Base-by-base conservation (phyloP, 164 flowering plant species). In the Magnolia sinica region DNA sequence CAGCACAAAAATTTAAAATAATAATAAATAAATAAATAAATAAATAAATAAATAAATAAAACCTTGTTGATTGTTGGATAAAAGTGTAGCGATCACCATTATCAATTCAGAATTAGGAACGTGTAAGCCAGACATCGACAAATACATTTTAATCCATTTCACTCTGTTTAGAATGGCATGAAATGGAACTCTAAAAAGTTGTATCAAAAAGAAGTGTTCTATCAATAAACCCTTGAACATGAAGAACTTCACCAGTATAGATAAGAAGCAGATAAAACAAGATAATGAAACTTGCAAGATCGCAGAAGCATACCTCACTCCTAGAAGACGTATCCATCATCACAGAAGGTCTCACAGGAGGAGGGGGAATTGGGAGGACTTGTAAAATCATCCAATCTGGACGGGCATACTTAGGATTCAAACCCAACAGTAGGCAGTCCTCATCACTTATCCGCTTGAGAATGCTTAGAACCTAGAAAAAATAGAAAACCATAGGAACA, bases 301-400 rank as follows among this genome's bases (percentile, higher is more conserved):
- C 4, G 16, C 63, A 71, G 66, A 65, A 22, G 55, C 91, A 85
- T 88, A 76, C 99, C 98, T 96, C 99, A 84, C 99, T 96, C 86
- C 99, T 82, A 4, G 98, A 84, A 10, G 99, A 92, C 23, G 99
- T 93, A 81, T 96, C 98, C 99, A 96, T 96, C 99, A 96, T 96
- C 71, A 96, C 99, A 83, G 99, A 96, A 51, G 99, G 99, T 74
- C 99, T 91, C 82, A 96, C 98, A 27, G 98, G 99, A 82, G 97
- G 99, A 69, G 99, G 99, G 76, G 99, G 99, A 72, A 96, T 91
- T 1, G 99, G 98, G 73, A 96, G 92, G 61, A 91, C 98, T 88
- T 96, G 98, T 71, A 96, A 86, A 79, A 96, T 96, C 99, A 96
- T 92, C 99, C 99, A 96, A 76, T 96, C 98, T 24, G 99, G 99